A percentile compares a stretch with the other conserved stretches of the same genome.
phyloP scores from a whole-genome alignment of 805 yeast species.

The Vanderwaltozyma polyspora region DNA sequence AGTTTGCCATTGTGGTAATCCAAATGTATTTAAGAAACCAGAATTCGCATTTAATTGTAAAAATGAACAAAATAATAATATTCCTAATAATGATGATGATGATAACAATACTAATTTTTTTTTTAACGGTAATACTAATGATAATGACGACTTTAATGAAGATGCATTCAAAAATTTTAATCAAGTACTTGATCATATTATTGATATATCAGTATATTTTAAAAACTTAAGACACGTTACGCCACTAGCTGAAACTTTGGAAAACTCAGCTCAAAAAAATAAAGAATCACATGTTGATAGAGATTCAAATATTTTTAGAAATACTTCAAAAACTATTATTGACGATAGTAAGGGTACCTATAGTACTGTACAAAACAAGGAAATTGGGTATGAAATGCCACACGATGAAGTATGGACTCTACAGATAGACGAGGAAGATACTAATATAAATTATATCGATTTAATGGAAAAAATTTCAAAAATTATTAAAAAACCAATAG shows the following conservation, averaged over 20 bases:
- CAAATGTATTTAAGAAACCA: slow-evolving; percentile 15
- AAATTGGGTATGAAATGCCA: neutral
- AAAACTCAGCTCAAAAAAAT: neutral
- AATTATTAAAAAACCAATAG: slow-evolving; percentile 17
- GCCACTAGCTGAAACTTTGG: neutral
- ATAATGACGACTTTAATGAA: too few species aligned
- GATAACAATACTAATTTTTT: slow-evolving; percentile 4
- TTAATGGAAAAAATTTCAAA: slow-evolving; percentile 15
- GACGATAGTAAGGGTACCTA: neutral
- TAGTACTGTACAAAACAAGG: neutral
- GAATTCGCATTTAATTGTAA: slow-evolving; percentile 12
- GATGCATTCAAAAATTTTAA: too few species aligned
- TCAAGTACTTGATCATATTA: slow-evolving; percentile 19
- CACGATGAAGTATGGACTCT: slow-evolving; percentile 13
- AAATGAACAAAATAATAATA: slow-evolving; percentile 11
- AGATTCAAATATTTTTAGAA: neutral
- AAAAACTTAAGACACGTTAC: slow-evolving; percentile 1
- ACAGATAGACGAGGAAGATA: slow-evolving; percentile 20
- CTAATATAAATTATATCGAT: slow-evolving; percentile 18
- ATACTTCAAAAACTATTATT: neutral
- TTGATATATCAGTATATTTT: slow-evolving; percentile 5
- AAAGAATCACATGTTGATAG: neutral
- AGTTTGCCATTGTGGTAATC: slow-evolving; percentile 26
- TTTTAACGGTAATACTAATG: slow-evolving; percentile 11
- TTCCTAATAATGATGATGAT: neutral